Percentiles rank a stretch among this genome's conserved stretches.
Evolutionary conservation across 768 basidiomycete genomes (phyloP).

Genomic region (Boletus huronensis): DNA sequence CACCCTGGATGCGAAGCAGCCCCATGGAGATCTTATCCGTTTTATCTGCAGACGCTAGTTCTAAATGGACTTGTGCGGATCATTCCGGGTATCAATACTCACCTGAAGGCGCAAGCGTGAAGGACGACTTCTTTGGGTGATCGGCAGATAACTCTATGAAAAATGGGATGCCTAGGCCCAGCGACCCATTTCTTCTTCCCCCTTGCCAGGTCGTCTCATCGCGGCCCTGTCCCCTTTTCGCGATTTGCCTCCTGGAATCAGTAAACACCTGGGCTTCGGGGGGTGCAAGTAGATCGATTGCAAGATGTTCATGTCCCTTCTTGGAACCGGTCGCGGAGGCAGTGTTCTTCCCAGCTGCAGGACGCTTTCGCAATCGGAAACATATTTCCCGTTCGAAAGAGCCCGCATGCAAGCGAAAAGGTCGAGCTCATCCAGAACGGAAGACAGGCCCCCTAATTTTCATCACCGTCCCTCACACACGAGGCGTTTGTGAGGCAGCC

Average conservation of each 20-base stretch:
- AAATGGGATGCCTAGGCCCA: background rate
- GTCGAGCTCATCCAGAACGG: conserved; percentile 1
- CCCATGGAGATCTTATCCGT: conserved; percentile 19
- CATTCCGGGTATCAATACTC: conserved; percentile 23
- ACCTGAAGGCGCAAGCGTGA: conserved; percentile 17
- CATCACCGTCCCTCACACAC: conserved; percentile 6
- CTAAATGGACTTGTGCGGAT: conserved; percentile 24
- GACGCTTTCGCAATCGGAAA: background rate
- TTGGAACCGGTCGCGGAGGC: background rate
- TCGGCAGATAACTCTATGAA: conserved; percentile 8
- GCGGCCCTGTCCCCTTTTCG: background rate
- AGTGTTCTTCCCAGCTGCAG: conserved; percentile 4
- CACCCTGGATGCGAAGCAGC: conserved; percentile 18
- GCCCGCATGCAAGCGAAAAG: background rate
- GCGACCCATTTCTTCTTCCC: conserved; percentile 4
- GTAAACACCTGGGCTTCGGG: background rate
- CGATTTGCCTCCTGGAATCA: background rate
- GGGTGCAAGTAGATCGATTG: conserved; percentile 2
- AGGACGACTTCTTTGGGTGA: conserved; percentile 10
- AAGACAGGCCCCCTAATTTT: background rate
- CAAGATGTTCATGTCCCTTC: background rate
- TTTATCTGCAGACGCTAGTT: conserved; percentile 19
- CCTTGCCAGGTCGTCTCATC: background rate
- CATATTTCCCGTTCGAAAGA: background rate
- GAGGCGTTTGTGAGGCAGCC: conserved; percentile 24